Conservation (phyloP, 1,284 basidiomycete genomes). For the Trametes versicolor region DNA sequence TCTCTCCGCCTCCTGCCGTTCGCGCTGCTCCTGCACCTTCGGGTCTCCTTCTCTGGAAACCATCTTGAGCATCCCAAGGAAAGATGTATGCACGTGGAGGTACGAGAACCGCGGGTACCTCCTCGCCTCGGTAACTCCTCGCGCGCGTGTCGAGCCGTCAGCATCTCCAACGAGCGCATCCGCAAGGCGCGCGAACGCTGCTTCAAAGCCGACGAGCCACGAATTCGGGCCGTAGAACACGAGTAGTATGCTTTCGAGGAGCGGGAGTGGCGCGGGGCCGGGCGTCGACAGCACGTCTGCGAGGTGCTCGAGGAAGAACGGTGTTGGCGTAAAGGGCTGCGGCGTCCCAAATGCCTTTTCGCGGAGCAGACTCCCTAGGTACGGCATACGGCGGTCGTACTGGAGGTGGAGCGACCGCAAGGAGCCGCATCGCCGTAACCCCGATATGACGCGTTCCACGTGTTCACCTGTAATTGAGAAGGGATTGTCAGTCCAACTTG, state of each 20-base stretch:
- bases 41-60: too few species aligned
- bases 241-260: not conserved
- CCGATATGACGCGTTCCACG: not conserved
- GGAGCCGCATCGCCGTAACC: not conserved
- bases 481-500: not conserved
- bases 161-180: not conserved
- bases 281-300: not conserved
- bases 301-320: not conserved
- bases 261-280: not conserved
- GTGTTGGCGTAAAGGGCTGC: not conserved
- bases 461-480: not conserved
- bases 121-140: not conserved
- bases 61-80: too few species aligned
- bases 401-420: not conserved
- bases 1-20: not conserved
- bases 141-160: too few species aligned
- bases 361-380: not conserved
- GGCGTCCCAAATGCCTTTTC: not conserved
- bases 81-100: not conserved
- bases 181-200: not conserved
- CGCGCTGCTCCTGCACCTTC: not conserved
- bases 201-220: not conserved
- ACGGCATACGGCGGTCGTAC: not conserved
- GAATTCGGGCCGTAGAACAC: not conserved
- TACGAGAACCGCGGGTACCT: not conserved